A percentile compares a stretch with the other conserved stretches of the same genome.
Evolutionary conservation across 306 rosid genomes (phyloP).

Genomic region (Quillaja saponaria): DNA sequence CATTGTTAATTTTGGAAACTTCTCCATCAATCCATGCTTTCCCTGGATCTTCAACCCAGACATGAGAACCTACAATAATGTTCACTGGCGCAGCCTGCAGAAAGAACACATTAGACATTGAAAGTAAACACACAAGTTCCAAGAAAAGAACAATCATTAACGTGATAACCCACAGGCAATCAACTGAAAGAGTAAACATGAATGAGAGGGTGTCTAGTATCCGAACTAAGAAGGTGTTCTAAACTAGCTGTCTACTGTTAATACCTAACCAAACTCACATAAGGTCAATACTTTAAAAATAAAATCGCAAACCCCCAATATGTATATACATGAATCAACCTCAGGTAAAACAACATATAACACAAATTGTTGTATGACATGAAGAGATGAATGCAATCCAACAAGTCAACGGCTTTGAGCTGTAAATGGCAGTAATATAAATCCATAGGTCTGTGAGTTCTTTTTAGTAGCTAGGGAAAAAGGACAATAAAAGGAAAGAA

Average conservation of each 20-base stretch:
- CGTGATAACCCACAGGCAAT: conserved; percentile 9
- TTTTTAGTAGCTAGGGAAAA: conserved; percentile 14
- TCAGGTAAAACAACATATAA: conserved; percentile 19
- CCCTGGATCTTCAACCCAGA: conserved; percentile 91
- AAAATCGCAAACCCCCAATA: conserved; percentile 1
- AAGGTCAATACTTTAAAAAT: conserved; percentile 12
- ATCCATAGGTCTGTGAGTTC: conserved; percentile 8
- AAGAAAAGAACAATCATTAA: conserved; percentile 16
- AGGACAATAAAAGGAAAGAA: conserved; percentile 13
- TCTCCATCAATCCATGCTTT: conserved; percentile 97
- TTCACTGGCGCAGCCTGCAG: conserved; percentile 93
- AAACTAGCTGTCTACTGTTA: conserved; percentile 2
- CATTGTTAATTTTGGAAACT: conserved; percentile 77
- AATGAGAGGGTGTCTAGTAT: no score
- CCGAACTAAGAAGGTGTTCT: not conserved
- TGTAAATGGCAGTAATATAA: conserved; percentile 20
- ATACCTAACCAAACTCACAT: conserved; percentile 16
- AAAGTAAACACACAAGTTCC: conserved; percentile 24
- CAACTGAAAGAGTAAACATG: not conserved
- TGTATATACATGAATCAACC: conserved; percentile 4
- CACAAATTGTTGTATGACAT: conserved; percentile 8
- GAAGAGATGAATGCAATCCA: conserved; percentile 17
- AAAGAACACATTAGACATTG: conserved; percentile 25
- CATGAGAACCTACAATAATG: conserved; percentile 96
- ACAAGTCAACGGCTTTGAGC: conserved; percentile 18